Percentiles rank a stretch among this genome's conserved stretches.
Conservation (phyloP, 2,329 filamentous ascomycete species). For the Cercospora janseana region DNA sequence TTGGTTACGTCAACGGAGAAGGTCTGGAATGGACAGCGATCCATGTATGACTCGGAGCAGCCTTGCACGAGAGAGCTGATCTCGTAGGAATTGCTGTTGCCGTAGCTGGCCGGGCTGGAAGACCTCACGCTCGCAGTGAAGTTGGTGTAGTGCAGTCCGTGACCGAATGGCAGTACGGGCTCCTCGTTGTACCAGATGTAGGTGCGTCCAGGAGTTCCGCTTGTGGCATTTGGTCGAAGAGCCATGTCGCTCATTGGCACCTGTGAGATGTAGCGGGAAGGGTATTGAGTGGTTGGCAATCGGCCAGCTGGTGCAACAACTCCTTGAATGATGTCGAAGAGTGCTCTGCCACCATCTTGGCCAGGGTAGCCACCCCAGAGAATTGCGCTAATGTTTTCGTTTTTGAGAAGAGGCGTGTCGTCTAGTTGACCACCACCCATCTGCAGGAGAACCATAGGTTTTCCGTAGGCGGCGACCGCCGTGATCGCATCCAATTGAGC, state of each 20-base stretch:
- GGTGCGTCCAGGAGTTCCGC: slow-evolving; percentile 53
- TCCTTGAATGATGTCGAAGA: slow-evolving; percentile 56
- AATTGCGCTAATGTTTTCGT: slow-evolving; percentile 51
- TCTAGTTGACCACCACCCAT: slow-evolving; percentile 56
- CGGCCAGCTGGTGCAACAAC: slow-evolving; percentile 53
- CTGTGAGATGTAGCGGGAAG: slow-evolving; percentile 50
- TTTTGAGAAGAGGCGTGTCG: slow-evolving; percentile 49
- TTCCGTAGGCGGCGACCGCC: slow-evolving; percentile 47
- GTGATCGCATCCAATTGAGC: slow-evolving; percentile 54
- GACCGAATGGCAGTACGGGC: slow-evolving; percentile 55
- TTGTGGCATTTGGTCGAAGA: slow-evolving; percentile 47
- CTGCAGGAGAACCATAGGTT: slow-evolving; percentile 54
- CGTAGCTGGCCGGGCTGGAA: slow-evolving; percentile 13
- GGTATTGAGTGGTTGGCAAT: slow-evolving; percentile 57
- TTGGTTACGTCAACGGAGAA: slow-evolving; percentile 50
- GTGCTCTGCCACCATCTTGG: slow-evolving; percentile 57
- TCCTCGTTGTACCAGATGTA: slow-evolving; percentile 58
- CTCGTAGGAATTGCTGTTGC: slow-evolving; percentile 25
- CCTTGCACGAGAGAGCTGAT: slow-evolving; percentile 42
- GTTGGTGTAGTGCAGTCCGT: slow-evolving; percentile 59
- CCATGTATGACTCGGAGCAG: slow-evolving; percentile 41
- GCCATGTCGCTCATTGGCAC: slow-evolving; percentile 58
- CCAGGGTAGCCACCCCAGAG: slow-evolving; percentile 62
- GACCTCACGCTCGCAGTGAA: slow-evolving; percentile 41
- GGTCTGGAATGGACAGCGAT: slow-evolving; percentile 46